Percentiles rank a stretch among this genome's conserved stretches.
Conservation (phyloP, 441 rosid genomes). For the Mallotus repandus region DNA sequence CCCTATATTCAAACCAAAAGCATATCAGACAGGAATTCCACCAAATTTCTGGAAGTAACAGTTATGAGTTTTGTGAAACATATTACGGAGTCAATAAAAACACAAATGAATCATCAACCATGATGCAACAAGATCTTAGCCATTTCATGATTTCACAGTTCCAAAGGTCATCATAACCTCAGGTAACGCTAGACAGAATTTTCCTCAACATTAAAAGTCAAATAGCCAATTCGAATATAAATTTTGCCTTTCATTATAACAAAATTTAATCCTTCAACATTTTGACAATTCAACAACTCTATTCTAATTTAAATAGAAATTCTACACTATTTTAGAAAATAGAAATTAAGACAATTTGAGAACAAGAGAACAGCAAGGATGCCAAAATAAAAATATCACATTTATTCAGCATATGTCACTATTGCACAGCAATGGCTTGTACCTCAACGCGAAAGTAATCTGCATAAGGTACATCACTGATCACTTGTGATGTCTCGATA, state of each 20-base stretch:
- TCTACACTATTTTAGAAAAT: not conserved
- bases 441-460: constrained; percentile 95
- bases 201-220: not conserved
- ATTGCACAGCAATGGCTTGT: constrained; percentile 26
- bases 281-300: not conserved
- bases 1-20: constrained; percentile 44
- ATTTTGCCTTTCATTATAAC: not conserved
- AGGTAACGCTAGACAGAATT: not conserved
- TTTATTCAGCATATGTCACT: not conserved
- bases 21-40: constrained; percentile 2
- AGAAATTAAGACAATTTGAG: not conserved
- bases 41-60: not conserved
- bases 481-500: constrained; percentile 82
- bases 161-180: not conserved
- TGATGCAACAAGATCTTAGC: not conserved
- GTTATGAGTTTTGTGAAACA: not conserved
- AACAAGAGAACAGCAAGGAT: not conserved
- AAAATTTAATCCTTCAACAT: not conserved
- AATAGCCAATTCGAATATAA: not conserved
- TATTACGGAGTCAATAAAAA: not conserved
- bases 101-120: not conserved
- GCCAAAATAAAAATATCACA: not conserved
- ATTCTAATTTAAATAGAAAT: not conserved
- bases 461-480: constrained; percentile 84
- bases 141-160: too few relatives aligned